Base-by-base conservation (phyloP, 2,329 filamentous ascomycete genomes). In the Fusarium hainanense region DNA sequence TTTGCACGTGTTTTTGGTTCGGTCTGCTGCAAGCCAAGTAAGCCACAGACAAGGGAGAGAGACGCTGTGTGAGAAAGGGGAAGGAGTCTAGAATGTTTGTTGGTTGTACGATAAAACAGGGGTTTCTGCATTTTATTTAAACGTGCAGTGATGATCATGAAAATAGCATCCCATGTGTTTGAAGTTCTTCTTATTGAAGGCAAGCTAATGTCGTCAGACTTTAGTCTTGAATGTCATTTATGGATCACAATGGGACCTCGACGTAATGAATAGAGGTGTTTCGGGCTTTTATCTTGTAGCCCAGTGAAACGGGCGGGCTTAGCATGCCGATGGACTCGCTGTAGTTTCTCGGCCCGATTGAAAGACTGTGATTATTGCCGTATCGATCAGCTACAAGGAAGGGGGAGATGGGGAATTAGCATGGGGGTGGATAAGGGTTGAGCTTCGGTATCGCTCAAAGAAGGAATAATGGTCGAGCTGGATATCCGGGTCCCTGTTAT, bases 31-130 rank as follows among this genome's bases (percentile, higher is more conserved):
- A 40, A 40, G 34, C 34, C 34, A 37, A 37, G 18, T 37, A 37
- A 51, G 32, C 32, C 47, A 34, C 30, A 50, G 30, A 25, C 30
- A 32, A 34, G 23, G 43, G 16, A 27, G 8, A 46, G n/a, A 34
- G 7, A 34, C 11, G 13, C 10, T 21, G 13, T 42, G 41, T 34
- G 47, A 49, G 13, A 27, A 27, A 41, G 18, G 23, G 48, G 32
- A 51, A 51, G 18, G 32, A 51, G 48, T 51, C 48, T 51, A 51
- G 48, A 51, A 51, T 51, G 48, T 27, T 18, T 23, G 25, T 51
- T 16, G 48, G 48, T 51, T 41, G 32, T 16, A 51, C 3, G n/a
- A 41, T 7, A 16, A 49, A 41, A 40, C 48, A 51, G 32, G 48
- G 48, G 48, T 20, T 49, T 16, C 16, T 51, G 23, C 23, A 51